phyloP scores from a whole-genome alignment of 2,329 filamentous ascomycete species.

The Dendryphion nanum region DNA sequence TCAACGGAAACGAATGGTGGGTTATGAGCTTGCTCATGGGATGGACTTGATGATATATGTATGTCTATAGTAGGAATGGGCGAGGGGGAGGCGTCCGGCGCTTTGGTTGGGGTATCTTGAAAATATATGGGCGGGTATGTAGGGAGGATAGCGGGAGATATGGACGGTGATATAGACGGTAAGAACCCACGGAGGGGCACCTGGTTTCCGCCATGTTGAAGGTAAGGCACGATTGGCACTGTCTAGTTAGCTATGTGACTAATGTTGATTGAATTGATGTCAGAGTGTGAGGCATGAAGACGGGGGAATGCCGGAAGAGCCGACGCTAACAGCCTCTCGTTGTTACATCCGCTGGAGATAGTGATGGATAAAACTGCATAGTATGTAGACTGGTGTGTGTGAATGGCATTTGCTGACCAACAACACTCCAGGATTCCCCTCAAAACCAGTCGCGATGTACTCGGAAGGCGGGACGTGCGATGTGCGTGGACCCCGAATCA shows the following conservation, averaged over 20 bases:
- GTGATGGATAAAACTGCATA: too few species aligned
- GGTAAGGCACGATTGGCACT: constrained; percentile 38
- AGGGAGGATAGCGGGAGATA: constrained; percentile 21
- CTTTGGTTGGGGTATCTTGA: constrained; percentile 15
- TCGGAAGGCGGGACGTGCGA: too few species aligned
- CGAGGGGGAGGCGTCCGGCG: constrained; percentile 26
- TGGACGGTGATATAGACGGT: constrained; percentile 22
- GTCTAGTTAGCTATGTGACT: constrained; percentile 3
- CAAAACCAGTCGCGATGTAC: too few species aligned
- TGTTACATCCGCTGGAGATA: too few species aligned
- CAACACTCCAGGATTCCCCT: too few species aligned
- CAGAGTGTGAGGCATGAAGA: too few species aligned
- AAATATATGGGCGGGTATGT: constrained; percentile 22
- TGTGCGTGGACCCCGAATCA: too few species aligned
- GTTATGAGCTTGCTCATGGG: constrained; percentile 13
- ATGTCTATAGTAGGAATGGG: constrained; percentile 29
- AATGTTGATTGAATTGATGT: neutral
- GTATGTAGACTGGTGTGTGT: too few species aligned
- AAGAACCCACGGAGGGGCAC: constrained; percentile 29
- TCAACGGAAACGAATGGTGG: constrained; percentile 14
- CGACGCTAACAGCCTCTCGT: too few species aligned
- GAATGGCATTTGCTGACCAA: too few species aligned
- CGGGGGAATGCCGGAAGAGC: too few species aligned
- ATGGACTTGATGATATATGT: constrained; percentile 21
- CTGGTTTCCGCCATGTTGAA: constrained; percentile 35